A percentile compares a stretch with the other conserved stretches of the same genome.
Conservation (phyloP, 495 filamentous ascomycete species). For the Penicillium salamii region DNA sequence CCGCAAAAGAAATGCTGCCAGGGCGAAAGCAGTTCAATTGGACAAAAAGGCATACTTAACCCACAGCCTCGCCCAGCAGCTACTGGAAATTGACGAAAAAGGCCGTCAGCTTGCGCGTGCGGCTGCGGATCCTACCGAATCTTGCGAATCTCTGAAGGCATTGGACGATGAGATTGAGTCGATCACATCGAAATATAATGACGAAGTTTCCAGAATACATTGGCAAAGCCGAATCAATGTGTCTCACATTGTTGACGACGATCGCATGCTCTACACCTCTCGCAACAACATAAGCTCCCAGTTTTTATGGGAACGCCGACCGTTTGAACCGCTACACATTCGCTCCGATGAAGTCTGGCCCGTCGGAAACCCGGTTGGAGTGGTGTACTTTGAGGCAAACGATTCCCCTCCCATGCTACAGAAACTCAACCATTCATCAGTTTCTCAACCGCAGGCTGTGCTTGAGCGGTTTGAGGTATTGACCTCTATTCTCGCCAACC, state of each 20-base stretch:
- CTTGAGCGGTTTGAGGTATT: slow-evolving; percentile 24
- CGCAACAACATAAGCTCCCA: slow-evolving; percentile 39
- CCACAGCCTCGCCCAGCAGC: slow-evolving; percentile 24
- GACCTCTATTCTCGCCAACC: slow-evolving; percentile 20
- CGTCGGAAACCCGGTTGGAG: slow-evolving; percentile 11
- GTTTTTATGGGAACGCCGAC: slow-evolving; percentile 63
- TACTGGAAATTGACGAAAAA: slow-evolving; percentile 25
- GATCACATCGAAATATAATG: slow-evolving; percentile 1
- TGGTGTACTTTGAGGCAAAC: slow-evolving; percentile 42
- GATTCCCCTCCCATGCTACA: slow-evolving; percentile 15
- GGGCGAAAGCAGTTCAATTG: no score
- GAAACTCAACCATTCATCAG: slow-evolving; percentile 13
- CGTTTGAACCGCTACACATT: slow-evolving; percentile 53
- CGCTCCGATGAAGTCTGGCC: slow-evolving; percentile 57
- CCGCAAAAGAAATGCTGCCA: slow-evolving; percentile 18
- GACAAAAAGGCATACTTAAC: slow-evolving; percentile 23
- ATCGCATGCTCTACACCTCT: slow-evolving; percentile 11
- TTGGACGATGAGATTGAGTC: slow-evolving; percentile 21
- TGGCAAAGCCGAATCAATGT: no score
- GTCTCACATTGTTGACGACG: no score
- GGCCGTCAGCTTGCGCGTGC: slow-evolving; percentile 27
- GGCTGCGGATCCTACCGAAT: slow-evolving; percentile 27
- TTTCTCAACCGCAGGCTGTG: slow-evolving; percentile 3
- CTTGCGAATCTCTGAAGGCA: slow-evolving; percentile 30
- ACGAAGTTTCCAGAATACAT: slow-evolving; percentile 19